Evolutionary conservation across 306 rosid genomes (phyloP).

Genomic region (Crataegus laevigata): DNA sequence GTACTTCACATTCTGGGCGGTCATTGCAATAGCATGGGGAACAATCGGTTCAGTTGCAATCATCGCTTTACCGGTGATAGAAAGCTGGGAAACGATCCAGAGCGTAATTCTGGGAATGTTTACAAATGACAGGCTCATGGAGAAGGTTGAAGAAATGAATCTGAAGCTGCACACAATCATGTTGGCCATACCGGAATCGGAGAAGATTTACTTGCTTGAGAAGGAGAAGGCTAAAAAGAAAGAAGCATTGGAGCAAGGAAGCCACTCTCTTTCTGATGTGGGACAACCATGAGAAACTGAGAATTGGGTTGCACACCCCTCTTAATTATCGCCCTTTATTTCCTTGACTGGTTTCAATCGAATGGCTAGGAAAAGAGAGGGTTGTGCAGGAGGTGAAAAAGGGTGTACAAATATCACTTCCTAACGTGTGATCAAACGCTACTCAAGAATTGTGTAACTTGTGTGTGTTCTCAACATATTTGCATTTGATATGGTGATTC

Average conservation of each 20-base stretch:
- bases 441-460: neutral
- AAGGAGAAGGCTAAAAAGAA: constrained; percentile 53
- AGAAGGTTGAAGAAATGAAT: constrained; percentile 65
- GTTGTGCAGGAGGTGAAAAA: too few relatives aligned
- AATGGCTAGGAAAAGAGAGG: too few relatives aligned
- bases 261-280: constrained; percentile 18
- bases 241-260: constrained; percentile 22
- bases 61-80: constrained; percentile 55
- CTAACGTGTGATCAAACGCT: too few relatives aligned
- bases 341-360: too few relatives aligned
- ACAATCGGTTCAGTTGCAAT: constrained; percentile 71
- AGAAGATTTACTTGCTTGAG: constrained; percentile 59
- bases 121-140: constrained; percentile 70
- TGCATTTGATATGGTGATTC: too few relatives aligned
- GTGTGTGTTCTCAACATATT: too few relatives aligned
- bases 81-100: constrained; percentile 70
- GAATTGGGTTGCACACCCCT: too few relatives aligned
- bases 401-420: too few relatives aligned
- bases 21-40: constrained; percentile 88
- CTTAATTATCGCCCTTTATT: too few relatives aligned
- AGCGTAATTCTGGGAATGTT: constrained; percentile 56
- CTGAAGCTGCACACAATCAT: constrained; percentile 57
- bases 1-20: constrained; percentile 81
- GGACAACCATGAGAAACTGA: neutral
- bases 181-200: constrained; percentile 66